phyloP scores from a whole-genome alignment of 2,329 filamentous ascomycete species.

The Shiraia sp. region DNA sequence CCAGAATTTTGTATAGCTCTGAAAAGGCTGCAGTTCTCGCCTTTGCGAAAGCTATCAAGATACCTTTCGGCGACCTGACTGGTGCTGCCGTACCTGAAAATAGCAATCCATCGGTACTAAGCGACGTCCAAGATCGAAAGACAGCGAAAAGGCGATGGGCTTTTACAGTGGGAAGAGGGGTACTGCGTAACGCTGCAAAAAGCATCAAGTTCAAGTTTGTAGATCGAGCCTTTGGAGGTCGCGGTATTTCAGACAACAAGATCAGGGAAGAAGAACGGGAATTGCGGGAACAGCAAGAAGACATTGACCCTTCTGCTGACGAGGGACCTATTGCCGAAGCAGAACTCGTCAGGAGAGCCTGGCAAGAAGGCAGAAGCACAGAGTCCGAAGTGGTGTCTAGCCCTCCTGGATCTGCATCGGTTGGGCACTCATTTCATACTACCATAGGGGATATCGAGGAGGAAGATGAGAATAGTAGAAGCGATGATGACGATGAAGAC shows the following conservation, averaged over 20 bases:
- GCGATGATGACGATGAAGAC: conserved; percentile 5
- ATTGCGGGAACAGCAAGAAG: conserved; percentile 46
- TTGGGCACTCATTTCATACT: conserved; percentile 1
- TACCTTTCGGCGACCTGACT: conserved; percentile 57
- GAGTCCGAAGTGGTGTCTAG: conserved; percentile 6
- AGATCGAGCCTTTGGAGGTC: conserved; percentile 64
- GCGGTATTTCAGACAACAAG: conserved; percentile 50
- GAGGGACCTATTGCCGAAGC: conserved; percentile 47
- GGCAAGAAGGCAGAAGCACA: conserved; percentile 13
- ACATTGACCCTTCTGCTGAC: conserved; percentile 53
- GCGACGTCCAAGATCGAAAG: conserved; percentile 49
- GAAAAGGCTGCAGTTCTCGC: conserved; percentile 61
- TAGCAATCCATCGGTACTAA: conserved; percentile 16
- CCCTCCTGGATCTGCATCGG: conserved; percentile 3
- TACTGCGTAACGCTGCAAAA: conserved; percentile 61
- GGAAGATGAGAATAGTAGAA: neutral
- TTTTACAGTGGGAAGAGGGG: conserved; percentile 60
- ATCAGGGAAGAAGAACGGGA: conserved; percentile 49
- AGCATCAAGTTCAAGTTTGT: conserved; percentile 61
- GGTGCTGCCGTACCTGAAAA: conserved; percentile 38
- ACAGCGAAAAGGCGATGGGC: conserved; percentile 60
- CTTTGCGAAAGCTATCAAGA: conserved; percentile 58
- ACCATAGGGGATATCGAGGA: neutral
- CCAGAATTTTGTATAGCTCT: conserved; percentile 55
- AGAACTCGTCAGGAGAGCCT: conserved; percentile 22